Base-by-base conservation (phyloP, 2,329 filamentous ascomycete genomes). In the Zalaria obscura region DNA sequence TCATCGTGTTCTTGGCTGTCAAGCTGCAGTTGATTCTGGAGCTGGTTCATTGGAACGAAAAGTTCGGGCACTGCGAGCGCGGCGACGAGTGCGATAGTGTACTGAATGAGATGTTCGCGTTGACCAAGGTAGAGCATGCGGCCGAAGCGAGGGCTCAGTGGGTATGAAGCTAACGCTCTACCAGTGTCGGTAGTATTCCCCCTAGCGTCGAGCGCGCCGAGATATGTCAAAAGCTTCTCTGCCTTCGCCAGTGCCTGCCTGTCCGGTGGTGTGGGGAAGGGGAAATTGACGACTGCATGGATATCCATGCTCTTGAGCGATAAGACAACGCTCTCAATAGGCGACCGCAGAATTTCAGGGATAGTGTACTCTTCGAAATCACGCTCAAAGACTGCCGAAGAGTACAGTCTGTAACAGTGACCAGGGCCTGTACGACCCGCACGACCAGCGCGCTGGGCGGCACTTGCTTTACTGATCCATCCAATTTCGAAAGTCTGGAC, bases 391-490 rank as follows among this genome's bases (percentile, higher is more conserved):
- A 98, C 82, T 0, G 91, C 91, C 8, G 87, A 94, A 0, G 88
- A 95, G 62, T 94, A 98, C 4, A 98, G 65, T 43, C 87, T 72
- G 65, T 95, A 98, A 62, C 89, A 96, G 62, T 98, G 93, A 5
- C 91, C 91, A 1, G 91, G 88, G 0, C 87, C 89, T 3, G 89
- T 98, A 69, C 91, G 80, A 48, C 93, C 91, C 43, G 91, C 91
- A 72, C 91, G 85, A 64, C 91, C 91, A 45, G 86, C 78, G 58
- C 91, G 76, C 62, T 98, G 91, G 49, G 80, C 83, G 5, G 91
- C 89, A 58, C 86, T 93, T 27, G 91, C 91, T 65, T 98, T 96
- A 66, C 88, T 95, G 57, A 96, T 93, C 86, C 89, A 98, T 34
- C 83, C 82, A 40, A 98, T 76, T 52, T 94, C 83, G 57, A 94